These are phyloP conservation scores for Penicillium herquei DNA, from an alignment of 495 filamentous ascomycete genomes.

Conservation along the genomic window DNA sequence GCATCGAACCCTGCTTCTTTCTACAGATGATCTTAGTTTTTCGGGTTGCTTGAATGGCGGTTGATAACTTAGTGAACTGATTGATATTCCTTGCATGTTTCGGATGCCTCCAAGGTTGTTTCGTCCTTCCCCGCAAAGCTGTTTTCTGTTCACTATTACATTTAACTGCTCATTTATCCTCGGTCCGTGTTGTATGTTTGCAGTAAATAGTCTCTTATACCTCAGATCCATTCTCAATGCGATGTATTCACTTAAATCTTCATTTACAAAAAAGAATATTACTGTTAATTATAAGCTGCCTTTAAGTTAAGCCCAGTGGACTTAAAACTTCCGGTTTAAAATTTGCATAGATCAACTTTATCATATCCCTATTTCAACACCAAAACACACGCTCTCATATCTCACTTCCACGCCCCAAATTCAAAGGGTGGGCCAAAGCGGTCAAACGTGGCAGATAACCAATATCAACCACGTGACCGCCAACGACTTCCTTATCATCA, in stretches of 20 bases:
- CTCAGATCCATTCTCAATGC: not conserved
- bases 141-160: conserved; percentile 8
- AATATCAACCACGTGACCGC: too few species aligned
- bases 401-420: too few species aligned
- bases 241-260: not conserved
- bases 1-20: conserved; percentile 43
- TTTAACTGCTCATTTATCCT: conserved; percentile 12
- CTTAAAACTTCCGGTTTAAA: too few species aligned
- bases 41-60: not conserved
- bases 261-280: too few species aligned
- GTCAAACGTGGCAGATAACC: too few species aligned
- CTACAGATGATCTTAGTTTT: conserved; percentile 34
- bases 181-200: conserved; percentile 1
- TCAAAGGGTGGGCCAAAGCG: too few species aligned
- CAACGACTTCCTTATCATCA: not conserved
- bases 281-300: too few species aligned
- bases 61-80: not conserved
- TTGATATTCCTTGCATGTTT: not conserved
- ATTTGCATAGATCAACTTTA: too few species aligned
- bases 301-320: too few species aligned
- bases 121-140: not conserved
- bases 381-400: too few species aligned
- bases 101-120: not conserved
- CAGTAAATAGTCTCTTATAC: conserved; percentile 13
- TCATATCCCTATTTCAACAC: too few species aligned